Base-by-base conservation (phyloP, 2,329 filamentous ascomycete species). In the Neonectria faginata region DNA sequence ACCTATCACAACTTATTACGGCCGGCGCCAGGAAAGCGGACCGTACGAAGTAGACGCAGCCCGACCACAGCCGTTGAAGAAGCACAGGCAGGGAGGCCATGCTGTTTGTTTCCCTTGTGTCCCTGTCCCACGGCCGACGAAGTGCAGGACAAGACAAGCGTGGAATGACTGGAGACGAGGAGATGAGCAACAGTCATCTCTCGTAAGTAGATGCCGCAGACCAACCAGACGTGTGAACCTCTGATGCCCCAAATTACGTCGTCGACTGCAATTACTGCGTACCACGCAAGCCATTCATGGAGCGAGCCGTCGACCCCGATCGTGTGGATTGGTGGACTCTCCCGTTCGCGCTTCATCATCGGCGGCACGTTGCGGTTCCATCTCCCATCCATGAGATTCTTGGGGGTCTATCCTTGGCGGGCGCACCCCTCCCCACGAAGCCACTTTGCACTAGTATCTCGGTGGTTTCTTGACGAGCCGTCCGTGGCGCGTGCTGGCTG, bases 181-280 rank as follows among this genome's bases (percentile, higher is more conserved):
- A 64, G 56, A 64, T 64, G 58, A 54, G 36, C 61, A 64, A 52
- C 56, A 45, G 51, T 64, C 61, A 64, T 64, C 50, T 64, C 54
- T 56, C 31, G 50, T 39, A 44, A 47, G 12, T 50, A 45, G 53
- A 57, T 33, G 45, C 18, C 22, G 42, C 36, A 58, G 51, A 9
- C 61, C 51, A 60, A 60, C 61, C 51, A 48, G 52, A 56, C 44
- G 36, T 64, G 42, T 44, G 51, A 60, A 57, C 52, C 59, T 57
- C 36, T 56, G 42, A 64, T 42, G 44, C 18, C 33, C 27, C 29
- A 56, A 57, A 57, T 62, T 57, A 55, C 53, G 51, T 53, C 36
- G 22, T 31, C 47, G 41, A 44, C 36, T 22, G 50, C 59, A 53
- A 63, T 55, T 63, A 54, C 54, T 58, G 42, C 45, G 56, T 56